A percentile compares a stretch with the other conserved stretches of the same genome.
Evolutionary conservation across 306 rosid genomes (phyloP).

Genomic region (Leucaena leucocephala): DNA sequence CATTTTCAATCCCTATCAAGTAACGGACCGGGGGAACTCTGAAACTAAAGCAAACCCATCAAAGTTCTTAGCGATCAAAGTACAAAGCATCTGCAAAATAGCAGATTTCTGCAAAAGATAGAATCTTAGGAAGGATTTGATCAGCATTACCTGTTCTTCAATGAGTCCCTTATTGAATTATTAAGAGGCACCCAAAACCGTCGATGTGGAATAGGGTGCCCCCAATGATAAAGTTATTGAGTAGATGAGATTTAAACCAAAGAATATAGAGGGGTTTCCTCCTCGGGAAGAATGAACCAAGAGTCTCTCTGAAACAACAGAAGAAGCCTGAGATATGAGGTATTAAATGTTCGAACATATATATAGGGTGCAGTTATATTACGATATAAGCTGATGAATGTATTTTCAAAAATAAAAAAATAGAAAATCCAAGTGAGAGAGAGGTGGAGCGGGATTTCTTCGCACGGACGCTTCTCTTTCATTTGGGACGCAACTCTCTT

Average conservation of each 20-base stretch:
- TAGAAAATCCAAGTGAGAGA: conserved; percentile 10
- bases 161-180: background rate
- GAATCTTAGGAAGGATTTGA: background rate
- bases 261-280: conserved; percentile 43
- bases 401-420: background rate
- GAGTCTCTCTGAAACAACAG: conserved; percentile 41
- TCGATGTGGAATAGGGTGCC: conserved; percentile 37
- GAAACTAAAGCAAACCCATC: conserved; percentile 32
- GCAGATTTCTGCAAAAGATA: background rate
- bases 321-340: conserved; percentile 51
- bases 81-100: background rate
- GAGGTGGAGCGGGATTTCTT: conserved; percentile 46
- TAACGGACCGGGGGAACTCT: conserved; percentile 38
- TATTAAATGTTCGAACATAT: conserved; percentile 12
- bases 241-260: conserved; percentile 32
- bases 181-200: conserved; percentile 48
- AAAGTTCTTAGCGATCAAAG: background rate
- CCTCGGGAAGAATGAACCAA: conserved; percentile 41
- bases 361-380: conserved; percentile 33
- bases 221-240: conserved; percentile 25
- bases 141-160: conserved; percentile 27
- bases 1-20: conserved; percentile 50
- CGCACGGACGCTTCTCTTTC: conserved; percentile 53
- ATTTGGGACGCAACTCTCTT: conserved; percentile 42
- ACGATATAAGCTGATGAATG: conserved; percentile 7